Evolutionary conservation across 345 rosid genomes (phyloP), one percentile per base, ranked within the genome.

Genomic region (Boechera divaricarpa): DNA sequence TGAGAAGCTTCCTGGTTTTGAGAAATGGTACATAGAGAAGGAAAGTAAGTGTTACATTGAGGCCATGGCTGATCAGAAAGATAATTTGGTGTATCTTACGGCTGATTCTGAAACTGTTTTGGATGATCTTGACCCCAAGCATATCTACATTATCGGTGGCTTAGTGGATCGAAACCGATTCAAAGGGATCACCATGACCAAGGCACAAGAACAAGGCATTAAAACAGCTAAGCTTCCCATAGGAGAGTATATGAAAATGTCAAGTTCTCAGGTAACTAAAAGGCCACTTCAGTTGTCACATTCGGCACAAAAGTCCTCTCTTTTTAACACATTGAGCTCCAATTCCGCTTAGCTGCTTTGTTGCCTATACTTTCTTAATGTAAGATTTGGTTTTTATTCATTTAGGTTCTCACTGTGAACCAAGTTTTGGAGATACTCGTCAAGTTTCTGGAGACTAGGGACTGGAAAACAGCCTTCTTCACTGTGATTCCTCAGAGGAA

Each of bases 381-480:
- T 71, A 49, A 59, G n/a, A 33, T 59, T 53, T 66, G 52, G 24
- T 24, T 67, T 13, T 54, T 38, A 28, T 72, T 63, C 41, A 12
- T 48, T 51, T 86, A 95, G 98, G 94, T 95, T 33, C 97, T 95
- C 29, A 92, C 98, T 29, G 97, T 94, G 72, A 94, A 94, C 82
- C 98, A 94, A 83, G 98, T 94, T 67, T 56, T 90, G 45, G 98
- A 95, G 90, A 92, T 95, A 72, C 91, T 92, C 32, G 90, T 92
- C 4, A 86, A 86, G 86, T 95, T 80, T 81, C 63, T 87, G 82
- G 98, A 92, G 84, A 91, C 93, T 6, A 84, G 67, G 80, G 93
- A 92, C 78, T 92, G 97, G 98, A 89, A 87, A 84, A 79, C 80
- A 51, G 86, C 98, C 3, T 95, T 95, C 86, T 92, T 91, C 77